Evolutionary conservation across 768 basidiomycete genomes (phyloP), one percentile per base, ranked within the genome.

Genomic region (Trichaptum fuscoviolaceum): DNA sequence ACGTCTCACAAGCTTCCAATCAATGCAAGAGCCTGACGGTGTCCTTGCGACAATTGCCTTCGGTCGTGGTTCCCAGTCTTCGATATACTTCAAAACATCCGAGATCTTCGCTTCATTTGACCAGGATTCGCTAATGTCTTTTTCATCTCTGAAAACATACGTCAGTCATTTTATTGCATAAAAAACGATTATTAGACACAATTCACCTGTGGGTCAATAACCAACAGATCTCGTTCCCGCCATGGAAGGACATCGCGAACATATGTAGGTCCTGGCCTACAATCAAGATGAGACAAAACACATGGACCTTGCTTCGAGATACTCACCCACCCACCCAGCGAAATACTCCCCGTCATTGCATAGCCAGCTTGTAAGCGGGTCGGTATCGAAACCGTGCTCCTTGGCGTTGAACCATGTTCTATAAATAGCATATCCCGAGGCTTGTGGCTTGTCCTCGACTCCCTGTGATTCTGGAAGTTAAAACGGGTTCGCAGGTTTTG

Each of bases 1-100:
- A 35, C 71, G 70, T 66, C 67, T 71, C n/a, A 72, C 69, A 42
- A 73, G 65, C 64, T 73, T 73, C 73, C 73, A 73, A 67, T 73
- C 70, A 63, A 72, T 64, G 24, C 69, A 68, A 52, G 42, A 52
- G 15, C 42, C 15, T 58, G 72, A 68, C 2, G 72, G 69, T 20
- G 71, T 73, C 64, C 72, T 74, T 30, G 66, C 68, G 15, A 72
- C 67, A 34, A 69, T 61, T 2, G 69, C 76, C 52, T 68, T 68
- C 62, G 70, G 73, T 35, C 70, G 73, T n/a, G 72, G 69, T 63
- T 76, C 70, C 67, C 72, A 71, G 35, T 63, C 73, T 35, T 73
- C 67, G 8, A 73, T 71, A 17, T 72, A 64, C 10, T 71, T 66
- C 18, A 72, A 58, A 26, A 71, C 68, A 52, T 71, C 75, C 63